phyloP scores from a whole-genome alignment of 768 basidiomycete species.

The Sarcodon aspratus region DNA sequence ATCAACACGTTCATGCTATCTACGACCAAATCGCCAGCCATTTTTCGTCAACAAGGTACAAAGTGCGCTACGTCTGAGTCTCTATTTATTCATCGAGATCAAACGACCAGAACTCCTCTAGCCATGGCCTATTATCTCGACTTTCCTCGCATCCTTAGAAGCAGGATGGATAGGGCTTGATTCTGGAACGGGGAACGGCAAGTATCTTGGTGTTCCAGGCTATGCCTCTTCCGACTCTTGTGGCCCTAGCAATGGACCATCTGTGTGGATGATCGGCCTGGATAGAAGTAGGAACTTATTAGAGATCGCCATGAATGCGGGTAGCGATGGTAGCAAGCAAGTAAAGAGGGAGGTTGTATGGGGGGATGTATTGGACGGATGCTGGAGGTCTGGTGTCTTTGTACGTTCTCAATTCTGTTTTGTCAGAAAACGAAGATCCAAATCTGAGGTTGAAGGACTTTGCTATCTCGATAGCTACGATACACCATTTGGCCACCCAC shows the following conservation, averaged over 20 bases:
- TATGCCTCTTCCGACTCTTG: too few relatives aligned
- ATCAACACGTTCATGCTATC: conserved; percentile 66
- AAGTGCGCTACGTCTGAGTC: conserved; percentile 29
- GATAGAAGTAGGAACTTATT: conserved; percentile 77
- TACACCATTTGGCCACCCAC: conserved; percentile 86
- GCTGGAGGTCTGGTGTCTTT: conserved; percentile 74
- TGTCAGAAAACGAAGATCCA: background rate
- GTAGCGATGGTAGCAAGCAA: conserved; percentile 19
- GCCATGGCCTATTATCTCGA: conserved; percentile 85
- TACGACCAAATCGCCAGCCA: conserved; percentile 82
- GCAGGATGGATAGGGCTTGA: conserved; percentile 84
- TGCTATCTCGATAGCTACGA: conserved; percentile 93
- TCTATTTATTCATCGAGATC: too few relatives aligned
- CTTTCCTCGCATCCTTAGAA: conserved; percentile 61
- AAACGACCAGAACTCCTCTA: conserved; percentile 15
- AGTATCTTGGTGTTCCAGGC: conserved; percentile 48
- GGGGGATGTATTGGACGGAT: conserved; percentile 63
- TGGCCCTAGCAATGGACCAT: conserved; percentile 36
- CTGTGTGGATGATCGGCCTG: conserved; percentile 66
- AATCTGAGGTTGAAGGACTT: conserved; percentile 57
- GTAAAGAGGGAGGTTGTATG: conserved; percentile 59
- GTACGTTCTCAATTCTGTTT: conserved; percentile 18
- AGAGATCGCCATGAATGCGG: conserved; percentile 59
- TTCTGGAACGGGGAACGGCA: conserved; percentile 94
- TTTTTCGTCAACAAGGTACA: conserved; percentile 85